Base-by-base conservation (phyloP, 2,329 filamentous ascomycete species). In the Aspergillus spinulosporus region DNA sequence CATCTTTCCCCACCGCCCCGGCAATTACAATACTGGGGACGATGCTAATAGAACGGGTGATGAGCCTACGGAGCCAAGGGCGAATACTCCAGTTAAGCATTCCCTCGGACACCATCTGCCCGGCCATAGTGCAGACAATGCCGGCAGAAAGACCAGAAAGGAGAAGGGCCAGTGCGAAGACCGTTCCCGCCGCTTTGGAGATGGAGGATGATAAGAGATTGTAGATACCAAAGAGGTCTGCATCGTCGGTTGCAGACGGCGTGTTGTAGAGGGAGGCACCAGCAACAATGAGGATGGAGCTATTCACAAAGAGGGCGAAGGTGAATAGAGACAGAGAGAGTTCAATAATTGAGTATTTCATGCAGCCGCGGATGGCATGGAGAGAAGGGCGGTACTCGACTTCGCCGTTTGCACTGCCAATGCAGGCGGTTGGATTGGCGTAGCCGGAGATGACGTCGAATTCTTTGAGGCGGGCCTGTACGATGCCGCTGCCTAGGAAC, bases 81-180 rank as follows among this genome's bases (percentile, higher is more conserved):
- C 80, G 80, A 32, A 92, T 73, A 4, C 76, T 84, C 88, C 90
- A 92, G 46, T 85, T 84, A 43, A 96, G 72, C 59, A 91, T 89
- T 5, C 91, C 91, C 71, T 95, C 91, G 60, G 85, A 87, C 21
- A 96, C 88, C 86, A 96, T 94, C 72, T 96, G 91, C 0, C 91
- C 91, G 0, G 91, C 84, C 63, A 96, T 94, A 1, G 92, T 96
- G 75, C 91, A 95, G 2, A 95, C 88, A 36, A 96, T 90, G 4
- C 91, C 91, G 0, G 91, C 91, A 0, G 87, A 90, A 9, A 90
- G 82, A 6, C 91, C 91, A 0, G 88, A 92, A 0, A 95, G 82
- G 0, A 96, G 81, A 1, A 96, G 77, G 0, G 91, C 90, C 2
- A 95, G 78, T 0, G 90, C 90, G 61, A 96, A 96, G n/a, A 96